Evolutionary conservation across 306 rosid species (phyloP).

Genomic region (Mucuna pruriens): DNA sequence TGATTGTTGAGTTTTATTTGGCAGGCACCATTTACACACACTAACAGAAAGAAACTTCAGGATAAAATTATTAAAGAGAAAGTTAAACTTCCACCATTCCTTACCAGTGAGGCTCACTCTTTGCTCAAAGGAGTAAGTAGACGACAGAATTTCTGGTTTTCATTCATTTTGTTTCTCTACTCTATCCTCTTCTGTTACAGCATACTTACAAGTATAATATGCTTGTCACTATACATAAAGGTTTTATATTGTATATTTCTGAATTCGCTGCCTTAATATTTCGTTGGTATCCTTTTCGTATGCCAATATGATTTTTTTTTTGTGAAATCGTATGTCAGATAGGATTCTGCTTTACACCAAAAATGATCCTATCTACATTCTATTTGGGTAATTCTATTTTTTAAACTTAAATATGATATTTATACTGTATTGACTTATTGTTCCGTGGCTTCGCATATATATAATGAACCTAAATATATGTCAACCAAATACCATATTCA

Average conservation of each 20-base stretch:
- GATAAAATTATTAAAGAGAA: conserved; percentile 91
- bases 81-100: conserved; percentile 81
- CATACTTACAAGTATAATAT: not conserved
- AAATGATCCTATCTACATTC: not conserved
- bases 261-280: not conserved
- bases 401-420: not conserved
- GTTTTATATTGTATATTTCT: not conserved
- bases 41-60: conserved; percentile 91
- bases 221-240: not conserved
- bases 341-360: not conserved
- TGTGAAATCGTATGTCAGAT: not conserved
- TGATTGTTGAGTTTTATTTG: conserved; percentile 28
- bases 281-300: not conserved
- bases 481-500: conserved; percentile 1
- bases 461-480: not conserved
- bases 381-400: not conserved
- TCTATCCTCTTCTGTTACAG: not conserved
- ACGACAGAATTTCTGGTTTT: not conserved
- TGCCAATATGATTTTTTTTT: not conserved
- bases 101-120: conserved; percentile 86
- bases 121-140: conserved; percentile 90
- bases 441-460: not conserved
- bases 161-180: conserved; percentile 1
- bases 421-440: not conserved
- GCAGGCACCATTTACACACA: conserved; percentile 91